A percentile compares a stretch with the other conserved stretches of the same genome.
Conservation (phyloP, 2,329 filamentous ascomycete genomes). For the Pezicula carpinea region DNA sequence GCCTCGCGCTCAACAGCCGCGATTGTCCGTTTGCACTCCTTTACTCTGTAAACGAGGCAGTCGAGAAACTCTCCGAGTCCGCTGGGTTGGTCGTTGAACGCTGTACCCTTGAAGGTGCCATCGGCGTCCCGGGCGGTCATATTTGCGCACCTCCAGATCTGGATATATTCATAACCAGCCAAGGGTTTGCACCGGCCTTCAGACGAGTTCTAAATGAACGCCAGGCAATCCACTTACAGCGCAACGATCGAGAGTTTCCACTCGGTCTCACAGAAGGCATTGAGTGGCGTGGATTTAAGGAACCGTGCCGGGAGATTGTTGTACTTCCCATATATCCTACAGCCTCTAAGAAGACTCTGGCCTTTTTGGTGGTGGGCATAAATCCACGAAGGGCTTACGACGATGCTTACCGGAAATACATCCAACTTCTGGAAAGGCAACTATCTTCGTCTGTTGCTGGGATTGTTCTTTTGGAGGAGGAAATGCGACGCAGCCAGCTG, state of each 20-base stretch:
- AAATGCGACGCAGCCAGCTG: background rate
- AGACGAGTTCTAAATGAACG: background rate
- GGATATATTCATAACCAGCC: background rate
- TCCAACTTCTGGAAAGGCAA: background rate
- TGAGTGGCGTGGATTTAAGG: constrained; percentile 1
- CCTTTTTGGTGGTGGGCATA: background rate
- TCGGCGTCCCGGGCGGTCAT: background rate
- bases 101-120: background rate
- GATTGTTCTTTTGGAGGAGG: background rate
- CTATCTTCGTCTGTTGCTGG: constrained; percentile 1
- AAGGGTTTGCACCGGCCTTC: background rate
- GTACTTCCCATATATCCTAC: background rate
- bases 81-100: background rate
- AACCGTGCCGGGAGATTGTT: background rate
- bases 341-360: background rate
- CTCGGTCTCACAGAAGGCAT: background rate
- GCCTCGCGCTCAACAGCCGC: background rate
- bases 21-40: background rate
- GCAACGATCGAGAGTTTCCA: background rate
- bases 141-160: background rate
- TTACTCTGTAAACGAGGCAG: background rate
- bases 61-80: background rate
- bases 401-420: background rate
- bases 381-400: constrained; percentile 1
- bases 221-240: background rate